Base-by-base conservation (phyloP, 2,329 filamentous ascomycete genomes). In the Colletotrichum orchidophilum region DNA sequence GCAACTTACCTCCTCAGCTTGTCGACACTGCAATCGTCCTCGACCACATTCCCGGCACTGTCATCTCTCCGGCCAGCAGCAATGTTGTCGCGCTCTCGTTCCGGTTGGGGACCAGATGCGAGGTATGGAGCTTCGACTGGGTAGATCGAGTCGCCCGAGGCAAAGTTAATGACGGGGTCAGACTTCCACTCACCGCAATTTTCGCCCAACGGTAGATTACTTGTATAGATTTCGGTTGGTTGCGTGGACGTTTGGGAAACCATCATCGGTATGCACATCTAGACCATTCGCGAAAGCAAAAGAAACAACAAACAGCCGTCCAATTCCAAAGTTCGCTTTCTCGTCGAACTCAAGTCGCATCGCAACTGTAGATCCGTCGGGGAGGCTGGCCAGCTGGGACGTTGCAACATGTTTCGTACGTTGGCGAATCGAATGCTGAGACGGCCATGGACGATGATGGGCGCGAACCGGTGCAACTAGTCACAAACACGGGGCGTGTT, bases 211-310 rank as follows among this genome's bases (percentile, higher is more conserved):
- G 69, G 69, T 12, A 29, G 69, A 9, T 21, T 71, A 7, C 42
- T 71, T 1, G 59, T 53, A 12, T 63, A 42, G 52, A 53, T 71
- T 7, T 46, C 69, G 31, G 58, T 31, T 15, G 65, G 46, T 5
- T 33, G 52, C 33, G 24, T 71, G n/a, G 64, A 68, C 18, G 27
- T 63, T 18, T 71, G 64, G 69, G 69, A 71, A 35, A 68, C 58
- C 26, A 5, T 68, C 26, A 58, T 68, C 58, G 49, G 59, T 64
- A 63, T 64, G 27, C 64, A 68, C 21, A 64, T 68, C 4, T 18
- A 46, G 26, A 68, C 58, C 0, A 15, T 68, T 0, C 64, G 64
- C 11, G 64, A 68, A 27, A 29, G 58, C 42, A 57, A 3, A 53
- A 68, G n/a, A 33, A 13, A 35, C 39, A 24, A 55, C 52, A 3